Base-by-base conservation (phyloP, 352 stramenopile species). In the Phytophthora colocasiae region DNA sequence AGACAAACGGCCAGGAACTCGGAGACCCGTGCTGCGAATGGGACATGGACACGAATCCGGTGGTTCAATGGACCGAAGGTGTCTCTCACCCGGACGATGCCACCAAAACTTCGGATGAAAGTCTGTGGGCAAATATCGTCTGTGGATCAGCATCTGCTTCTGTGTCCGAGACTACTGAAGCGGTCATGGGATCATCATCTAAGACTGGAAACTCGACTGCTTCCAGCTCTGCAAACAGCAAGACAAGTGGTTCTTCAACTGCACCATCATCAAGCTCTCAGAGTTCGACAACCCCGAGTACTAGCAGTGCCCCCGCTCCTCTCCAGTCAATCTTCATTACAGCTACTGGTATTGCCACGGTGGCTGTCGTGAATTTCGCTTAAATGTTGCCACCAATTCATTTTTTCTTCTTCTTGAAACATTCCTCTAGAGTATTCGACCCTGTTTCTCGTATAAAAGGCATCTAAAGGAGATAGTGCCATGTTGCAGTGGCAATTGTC, bases 61-160 rank as follows among this genome's bases (percentile, higher is more conserved):
- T 60, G n/a, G 48, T 66, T n/a, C 58, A 53, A 9, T 54, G 58
- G 58, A 56, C 59, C 6, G 43, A 55, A 6, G 59, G 59, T 2
- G 59, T 67, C 29, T 67, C 59, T 29, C 59, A 67, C 59, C 59
- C 59, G 1, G 59, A 61, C 17, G 57, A 65, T 24, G 57, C 57
- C 19, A 41, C 46, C 57, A 65, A 65, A 34, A 65, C 57, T 34
- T 67, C 59, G 24, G 59, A 67, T 15, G 43, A 61, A 50, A 67
- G 50, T 43, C 38, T 67, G 34, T 67, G 59, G 59, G 50, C 50
- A 17, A 67, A 34, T 11, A 49, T 67, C 14, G 41, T 43, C 43
- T 67, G 59, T 15, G 50, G 59, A 36, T 61, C 50, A 27, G 36
- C 32, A 8, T 57, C 56, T 11, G 56, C 32, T 11, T 63, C 55